phyloP scores from a whole-genome alignment of 306 rosid genomes.

The Vigna trinervia region DNA sequence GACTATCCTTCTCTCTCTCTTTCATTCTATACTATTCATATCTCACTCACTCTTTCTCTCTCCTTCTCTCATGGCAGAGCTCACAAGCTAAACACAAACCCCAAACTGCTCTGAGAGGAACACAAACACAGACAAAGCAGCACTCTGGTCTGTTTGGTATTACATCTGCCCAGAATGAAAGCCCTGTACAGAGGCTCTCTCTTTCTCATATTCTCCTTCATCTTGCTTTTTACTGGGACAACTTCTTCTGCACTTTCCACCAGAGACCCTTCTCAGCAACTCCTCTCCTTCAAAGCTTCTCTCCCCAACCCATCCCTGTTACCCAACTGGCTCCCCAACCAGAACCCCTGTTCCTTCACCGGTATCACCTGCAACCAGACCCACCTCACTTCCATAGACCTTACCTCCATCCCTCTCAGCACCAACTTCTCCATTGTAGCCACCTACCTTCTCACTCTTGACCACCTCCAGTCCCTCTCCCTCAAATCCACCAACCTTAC shows the following conservation, averaged over 20 bases:
- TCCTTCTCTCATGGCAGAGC: slow-evolving; percentile 68
- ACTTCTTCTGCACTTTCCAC: background rate
- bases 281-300: slow-evolving; percentile 70
- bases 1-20: slow-evolving; percentile 51
- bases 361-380: slow-evolving; percentile 69
- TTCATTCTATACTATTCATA: slow-evolving; percentile 4
- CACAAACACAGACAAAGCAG: background rate
- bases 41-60: slow-evolving; percentile 32
- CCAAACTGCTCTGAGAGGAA: background rate
- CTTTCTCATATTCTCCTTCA: slow-evolving; percentile 2
- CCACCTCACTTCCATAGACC: slow-evolving; percentile 69
- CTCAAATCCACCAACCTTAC: slow-evolving; percentile 60
- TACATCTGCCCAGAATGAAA: slow-evolving; percentile 38
- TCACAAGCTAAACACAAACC: slow-evolving; percentile 42
- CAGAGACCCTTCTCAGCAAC: slow-evolving; percentile 49
- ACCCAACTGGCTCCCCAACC: slow-evolving; percentile 64
- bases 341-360: slow-evolving; percentile 62
- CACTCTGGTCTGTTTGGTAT: background rate
- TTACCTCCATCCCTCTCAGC: slow-evolving; percentile 49
- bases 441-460: slow-evolving; percentile 57
- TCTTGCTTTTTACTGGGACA: background rate
- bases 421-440: slow-evolving; percentile 64
- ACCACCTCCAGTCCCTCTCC: slow-evolving; percentile 60
- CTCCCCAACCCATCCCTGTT: slow-evolving; percentile 62
- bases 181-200: slow-evolving; percentile 19